Evolutionary conservation across 2,329 filamentous ascomycete species (phyloP).

Genomic region (Hirsutella minnesotensis): DNA sequence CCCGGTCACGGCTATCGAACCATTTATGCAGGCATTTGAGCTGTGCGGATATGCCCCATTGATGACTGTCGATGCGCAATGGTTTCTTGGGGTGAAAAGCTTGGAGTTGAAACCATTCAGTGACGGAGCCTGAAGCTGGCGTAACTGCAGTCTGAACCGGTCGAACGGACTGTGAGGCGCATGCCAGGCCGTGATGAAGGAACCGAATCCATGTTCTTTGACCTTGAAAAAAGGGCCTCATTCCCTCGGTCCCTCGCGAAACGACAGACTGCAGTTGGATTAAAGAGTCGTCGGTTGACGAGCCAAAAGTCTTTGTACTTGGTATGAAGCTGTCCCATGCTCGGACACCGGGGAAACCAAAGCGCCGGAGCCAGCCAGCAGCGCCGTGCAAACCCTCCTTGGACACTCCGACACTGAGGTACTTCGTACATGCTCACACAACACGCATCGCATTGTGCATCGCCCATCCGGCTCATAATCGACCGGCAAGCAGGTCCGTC

Average conservation of each 20-base stretch:
- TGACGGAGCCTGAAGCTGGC: conserved; percentile 5
- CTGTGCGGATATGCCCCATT: conserved; percentile 18
- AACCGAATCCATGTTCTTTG: background rate
- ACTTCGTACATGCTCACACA: background rate
- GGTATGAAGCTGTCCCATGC: no score
- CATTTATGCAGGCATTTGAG: conserved; percentile 46
- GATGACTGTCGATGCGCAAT: conserved; percentile 31
- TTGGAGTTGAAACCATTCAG: conserved; percentile 36
- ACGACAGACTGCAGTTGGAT: no score
- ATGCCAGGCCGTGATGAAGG: background rate
- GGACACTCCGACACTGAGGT: background rate
- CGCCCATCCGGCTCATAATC: no score
- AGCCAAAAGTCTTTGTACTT: no score
- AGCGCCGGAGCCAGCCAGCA: background rate
- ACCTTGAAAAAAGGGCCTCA: background rate
- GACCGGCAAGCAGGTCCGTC: no score
- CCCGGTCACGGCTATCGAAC: conserved; percentile 30
- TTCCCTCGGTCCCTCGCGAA: no score
- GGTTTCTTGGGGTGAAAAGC: conserved; percentile 43
- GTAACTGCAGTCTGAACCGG: conserved; percentile 5
- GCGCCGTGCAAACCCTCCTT: background rate
- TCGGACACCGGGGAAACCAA: background rate
- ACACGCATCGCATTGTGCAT: background rate
- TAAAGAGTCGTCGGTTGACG: no score
- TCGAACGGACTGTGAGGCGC: background rate